Evolutionary conservation across 495 filamentous ascomycete genomes (phyloP), one percentile per base, ranked within the genome.

Genomic region (Aspergillus baeticus): DNA sequence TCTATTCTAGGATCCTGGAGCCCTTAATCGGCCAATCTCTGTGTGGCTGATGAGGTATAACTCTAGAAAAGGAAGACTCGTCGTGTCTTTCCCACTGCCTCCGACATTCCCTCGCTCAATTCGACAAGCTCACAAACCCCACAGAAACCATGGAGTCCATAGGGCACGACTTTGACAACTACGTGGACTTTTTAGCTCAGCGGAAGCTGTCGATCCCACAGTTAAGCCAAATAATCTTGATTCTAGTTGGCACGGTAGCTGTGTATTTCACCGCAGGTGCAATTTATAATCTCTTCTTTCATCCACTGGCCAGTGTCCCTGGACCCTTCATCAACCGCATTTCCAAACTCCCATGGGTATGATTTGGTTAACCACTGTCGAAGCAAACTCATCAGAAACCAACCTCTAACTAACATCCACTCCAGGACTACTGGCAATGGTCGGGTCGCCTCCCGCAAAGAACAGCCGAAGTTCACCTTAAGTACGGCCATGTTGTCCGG

Each of bases 351-450:
- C 41, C 41, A 43, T 43, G 41, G 41, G 41, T 43, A 43, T 43
- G 41, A 29, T 29, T 4, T 29, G 26, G 41, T 20, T 43, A 43
- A 13, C 41, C 18, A 43, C 41, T 43, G 22, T 43, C 41, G 41
- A 43, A 43, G 41, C 41, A 20, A 10, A 43, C n/a, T n/a, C 22
- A 10, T 10, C 41, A 43, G 22, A 43, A 43, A 43, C 17, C 17
- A 43, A 43, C 41, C 22, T 18, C 15, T 22, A 43, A 22, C 41
- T 43, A 43, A 43, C 41, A 43, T 43, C 15, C 41, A 18, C 41
- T 29, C 26, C 21, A 49, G 45, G 45, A 49, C 18, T 49, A 49
- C 29, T 49, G 45, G 45, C 45, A 49, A 34, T 49, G 45, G 45
- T n/a, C 45, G 14, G 45, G 45, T 34, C 45, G 45, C 22, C 15